Evolutionary conservation across 2,329 filamentous ascomycete species (phyloP).

Genomic region (Colletotrichum filicis): DNA sequence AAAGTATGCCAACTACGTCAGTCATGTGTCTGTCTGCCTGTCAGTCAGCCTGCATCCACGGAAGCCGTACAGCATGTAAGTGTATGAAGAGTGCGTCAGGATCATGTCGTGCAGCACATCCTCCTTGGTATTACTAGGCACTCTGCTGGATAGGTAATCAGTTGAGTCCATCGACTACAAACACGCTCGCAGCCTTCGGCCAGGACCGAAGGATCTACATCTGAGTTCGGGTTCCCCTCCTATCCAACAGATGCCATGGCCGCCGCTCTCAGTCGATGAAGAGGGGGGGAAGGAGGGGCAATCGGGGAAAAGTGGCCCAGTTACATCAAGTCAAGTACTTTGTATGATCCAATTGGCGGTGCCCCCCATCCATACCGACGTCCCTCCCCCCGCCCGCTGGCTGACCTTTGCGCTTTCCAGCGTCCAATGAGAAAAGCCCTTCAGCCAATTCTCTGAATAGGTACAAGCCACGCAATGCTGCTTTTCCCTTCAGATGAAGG

Average conservation of each 20-base stretch:
- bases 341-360: slow-evolving; percentile 16
- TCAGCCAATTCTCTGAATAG: not conserved
- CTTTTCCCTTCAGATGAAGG: not conserved
- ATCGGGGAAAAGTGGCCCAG: not conserved
- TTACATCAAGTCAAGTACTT: not conserved
- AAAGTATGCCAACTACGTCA: slow-evolving; percentile 28
- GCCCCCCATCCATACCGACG: not conserved
- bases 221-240: not conserved
- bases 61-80: slow-evolving; percentile 2
- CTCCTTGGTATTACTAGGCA: slow-evolving; percentile 11
- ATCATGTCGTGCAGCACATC: slow-evolving; percentile 29
- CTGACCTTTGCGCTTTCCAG: not conserved
- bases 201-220: slow-evolving; percentile 18
- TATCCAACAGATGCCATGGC: slow-evolving; percentile 13
- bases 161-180: not conserved
- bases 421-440: not conserved
- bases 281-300: not conserved
- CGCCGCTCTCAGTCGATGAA: slow-evolving; percentile 23
- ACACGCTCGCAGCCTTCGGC: slow-evolving; percentile 10
- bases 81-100: slow-evolving; percentile 19
- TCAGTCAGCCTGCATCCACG: slow-evolving; percentile 23
- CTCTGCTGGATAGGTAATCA: not conserved
- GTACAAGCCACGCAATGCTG: not conserved
- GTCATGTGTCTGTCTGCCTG: slow-evolving; percentile 22
- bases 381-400: not conserved